phyloP scores from a whole-genome alignment of 1,284 basidiomycete species.

The Fomitopsis schrenkii region DNA sequence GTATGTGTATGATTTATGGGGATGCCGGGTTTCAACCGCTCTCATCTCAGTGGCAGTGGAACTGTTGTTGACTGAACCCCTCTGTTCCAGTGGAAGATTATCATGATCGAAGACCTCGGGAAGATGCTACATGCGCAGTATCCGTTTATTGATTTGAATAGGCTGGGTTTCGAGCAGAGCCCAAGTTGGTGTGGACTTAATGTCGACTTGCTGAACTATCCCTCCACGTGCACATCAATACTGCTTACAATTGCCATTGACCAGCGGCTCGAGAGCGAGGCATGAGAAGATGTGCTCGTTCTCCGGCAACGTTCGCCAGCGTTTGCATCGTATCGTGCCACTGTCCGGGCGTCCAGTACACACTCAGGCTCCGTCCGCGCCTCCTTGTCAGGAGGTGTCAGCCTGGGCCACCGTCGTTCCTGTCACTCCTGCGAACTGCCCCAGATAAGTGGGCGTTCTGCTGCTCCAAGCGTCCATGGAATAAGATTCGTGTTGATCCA shows the following conservation, averaged over 20 bases:
- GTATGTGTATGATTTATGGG: neutral
- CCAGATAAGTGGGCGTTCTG: neutral
- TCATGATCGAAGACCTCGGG: neutral
- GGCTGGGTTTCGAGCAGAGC: neutral
- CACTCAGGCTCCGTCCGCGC: neutral
- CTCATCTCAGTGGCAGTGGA: neutral
- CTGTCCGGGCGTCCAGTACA: neutral
- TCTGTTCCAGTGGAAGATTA: neutral
- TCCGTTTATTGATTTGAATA: neutral
- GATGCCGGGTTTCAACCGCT: neutral
- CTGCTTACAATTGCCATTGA: neutral
- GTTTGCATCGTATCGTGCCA: neutral
- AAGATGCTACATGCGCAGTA: neutral
- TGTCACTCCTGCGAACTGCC: neutral
- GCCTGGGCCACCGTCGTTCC: neutral
- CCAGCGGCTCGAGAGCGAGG: neutral
- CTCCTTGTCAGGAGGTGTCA: conserved; percentile 1
- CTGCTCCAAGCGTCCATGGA: neutral
- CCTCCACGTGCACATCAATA: neutral
- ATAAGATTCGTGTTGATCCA: neutral
- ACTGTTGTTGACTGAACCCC: neutral
- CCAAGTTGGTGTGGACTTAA: neutral
- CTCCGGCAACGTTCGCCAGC: neutral
- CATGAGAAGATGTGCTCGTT: neutral
- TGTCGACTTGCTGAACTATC: neutral